A percentile compares a stretch with the other conserved stretches of the same genome.
Conservation (phyloP, 352 stramenopile genomes). For the Pythium periplocum region DNA sequence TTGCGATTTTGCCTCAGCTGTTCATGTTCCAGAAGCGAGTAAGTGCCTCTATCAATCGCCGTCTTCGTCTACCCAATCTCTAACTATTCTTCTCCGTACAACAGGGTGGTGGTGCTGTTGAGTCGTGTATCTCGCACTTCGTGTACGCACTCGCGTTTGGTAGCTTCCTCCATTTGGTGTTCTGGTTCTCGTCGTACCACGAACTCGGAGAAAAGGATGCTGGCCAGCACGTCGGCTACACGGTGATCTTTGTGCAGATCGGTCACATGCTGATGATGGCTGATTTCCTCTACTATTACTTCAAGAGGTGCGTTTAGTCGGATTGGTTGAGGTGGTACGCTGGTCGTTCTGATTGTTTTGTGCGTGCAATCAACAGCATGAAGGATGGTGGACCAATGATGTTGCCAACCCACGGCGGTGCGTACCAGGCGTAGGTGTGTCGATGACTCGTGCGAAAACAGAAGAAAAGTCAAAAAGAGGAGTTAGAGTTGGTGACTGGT, state of each 20-base stretch:
- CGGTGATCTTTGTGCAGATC: conserved; percentile 97
- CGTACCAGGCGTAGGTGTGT: conserved; percentile 61
- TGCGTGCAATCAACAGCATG: conserved; percentile 37
- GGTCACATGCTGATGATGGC: conserved; percentile 98
- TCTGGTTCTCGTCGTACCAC: conserved; percentile 99
- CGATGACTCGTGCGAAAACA: neutral
- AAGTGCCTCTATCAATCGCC: conserved; percentile 14
- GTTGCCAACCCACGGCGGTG: conserved; percentile 74
- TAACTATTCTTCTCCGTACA: neutral
- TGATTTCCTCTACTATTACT: conserved; percentile 99
- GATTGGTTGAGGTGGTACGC: neutral
- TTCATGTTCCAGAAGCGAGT: conserved; percentile 99
- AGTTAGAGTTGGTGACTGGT: no score
- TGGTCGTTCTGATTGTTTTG: no score
- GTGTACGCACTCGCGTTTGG: conserved; percentile 94
- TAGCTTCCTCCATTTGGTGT: conserved; percentile 95
- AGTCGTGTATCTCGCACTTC: conserved; percentile 96
- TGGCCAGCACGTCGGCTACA: conserved; percentile 88
- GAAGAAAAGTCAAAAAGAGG: no score
- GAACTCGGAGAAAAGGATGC: conserved; percentile 94
- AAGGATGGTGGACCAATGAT: conserved; percentile 87
- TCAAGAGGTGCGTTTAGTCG: conserved; percentile 73
- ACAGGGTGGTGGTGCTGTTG: conserved; percentile 89
- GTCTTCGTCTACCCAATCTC: no score
- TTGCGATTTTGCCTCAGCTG: conserved; percentile 96